Evolutionary conservation across 495 filamentous ascomycete species (phyloP), one percentile per base, ranked within the genome.

Genomic region (Antarctomyces pellizariae): DNA sequence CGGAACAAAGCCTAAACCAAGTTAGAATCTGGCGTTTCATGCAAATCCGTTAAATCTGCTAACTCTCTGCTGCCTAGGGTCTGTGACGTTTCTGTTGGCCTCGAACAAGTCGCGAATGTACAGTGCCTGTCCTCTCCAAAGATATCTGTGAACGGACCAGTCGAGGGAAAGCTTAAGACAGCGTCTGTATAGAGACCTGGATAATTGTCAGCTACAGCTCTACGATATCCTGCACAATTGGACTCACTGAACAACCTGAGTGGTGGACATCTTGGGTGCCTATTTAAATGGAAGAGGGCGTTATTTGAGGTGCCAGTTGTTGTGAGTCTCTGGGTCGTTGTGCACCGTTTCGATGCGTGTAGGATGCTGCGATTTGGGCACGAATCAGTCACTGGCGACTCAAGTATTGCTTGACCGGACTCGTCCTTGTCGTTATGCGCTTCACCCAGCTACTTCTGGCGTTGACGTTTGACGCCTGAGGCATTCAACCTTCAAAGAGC

Each of bases 91-190:
- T 44, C 67, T 75, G 51, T 99, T 95, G 22, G 78, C 77, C 39
- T 99, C 86, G 44, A 99, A 99, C 7, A 95, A 58, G 10, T 76
- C 79, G 37, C 86, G 72, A 36, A 99, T 86, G 45, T 99, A 95
- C 34, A 93, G 54, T 10, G 89, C 86, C 47, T 93, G 84, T 29
- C 82, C 76, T 34, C 89, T 68, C 83, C 89, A 99, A 36, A 92
- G 49, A 36, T 72, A 62, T 30, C 89, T 67, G 38, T 92, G 75
- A 33, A 93, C 75, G 30, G 75, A 58, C 89, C 86, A 99, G 56
- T 89, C 79, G 36, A 93, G 75, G 9, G 86, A 62, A 32, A 89
- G 67, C 62, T 91, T 95, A 41, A 95, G 52, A 11, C 75, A 78
- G 32, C 80, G 78, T 35, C 86, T 72, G 50, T 99, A 95, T 22